These are phyloP conservation scores for Monosporozyma yasuniensis DNA, from an alignment of 805 yeast species.

Conservation along the genomic window DNA sequence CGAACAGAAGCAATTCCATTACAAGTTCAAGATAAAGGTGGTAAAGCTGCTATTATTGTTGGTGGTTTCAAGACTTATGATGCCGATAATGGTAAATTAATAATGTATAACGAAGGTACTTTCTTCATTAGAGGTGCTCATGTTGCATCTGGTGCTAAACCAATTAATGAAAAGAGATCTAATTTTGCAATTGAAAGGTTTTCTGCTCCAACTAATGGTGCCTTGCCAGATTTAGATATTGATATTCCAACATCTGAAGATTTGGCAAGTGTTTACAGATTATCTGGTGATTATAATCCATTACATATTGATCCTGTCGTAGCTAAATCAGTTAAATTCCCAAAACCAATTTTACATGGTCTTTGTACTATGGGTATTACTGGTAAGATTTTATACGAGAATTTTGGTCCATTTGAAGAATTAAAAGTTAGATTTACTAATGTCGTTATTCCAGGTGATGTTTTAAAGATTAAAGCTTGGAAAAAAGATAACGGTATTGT, in stretches of 20 bases:
- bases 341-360: conserved; percentile 86
- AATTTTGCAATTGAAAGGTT: conserved; percentile 57
- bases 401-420: conserved; percentile 75
- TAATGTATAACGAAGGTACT: conserved; percentile 77
- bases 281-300: conserved; percentile 92
- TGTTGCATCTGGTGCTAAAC: conserved; percentile 42
- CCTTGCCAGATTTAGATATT: conserved; percentile 54
- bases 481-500: conserved; percentile 56
- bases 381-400: conserved; percentile 65
- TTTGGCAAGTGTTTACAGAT: conserved; percentile 83
- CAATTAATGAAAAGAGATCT: conserved; percentile 41
- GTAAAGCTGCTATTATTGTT: conserved; percentile 67
- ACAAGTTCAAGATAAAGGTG: conserved; percentile 74
- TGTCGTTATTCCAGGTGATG: conserved; percentile 92
- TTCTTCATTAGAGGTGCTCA: conserved; percentile 68
- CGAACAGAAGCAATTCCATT: conserved; percentile 58
- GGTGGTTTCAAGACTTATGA: conserved; percentile 67
- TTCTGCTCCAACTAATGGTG: conserved; percentile 45
- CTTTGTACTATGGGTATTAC: conserved; percentile 79
- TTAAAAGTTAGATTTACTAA: conserved; percentile 86
- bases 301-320: conserved; percentile 87
- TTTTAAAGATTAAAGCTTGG: conserved; percentile 77
- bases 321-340: conserved; percentile 82
- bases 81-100: conserved; percentile 51
- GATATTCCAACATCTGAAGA: conserved; percentile 53